Evolutionary conservation across 257 asterid genomes (phyloP), one percentile per base, ranked within the genome.

Genomic region (Solanum peruvianum): DNA sequence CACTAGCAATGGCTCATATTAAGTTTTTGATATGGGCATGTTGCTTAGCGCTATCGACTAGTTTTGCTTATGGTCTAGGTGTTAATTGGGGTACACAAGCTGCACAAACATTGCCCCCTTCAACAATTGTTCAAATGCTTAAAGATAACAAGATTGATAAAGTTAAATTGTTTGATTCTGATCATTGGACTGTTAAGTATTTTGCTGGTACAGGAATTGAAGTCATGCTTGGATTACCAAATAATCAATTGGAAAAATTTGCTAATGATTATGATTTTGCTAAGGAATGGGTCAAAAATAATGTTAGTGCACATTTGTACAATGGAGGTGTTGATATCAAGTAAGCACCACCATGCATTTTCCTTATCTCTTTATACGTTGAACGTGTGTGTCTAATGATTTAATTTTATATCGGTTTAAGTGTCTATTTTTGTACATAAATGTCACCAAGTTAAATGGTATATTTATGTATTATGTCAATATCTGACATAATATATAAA

Each of bases 181-280:
- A 94, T 86, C 89, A 90, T 23, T 91, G 91, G 92, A 87, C 90
- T 5, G 93, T 94, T 10, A 87, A 86, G 2, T 33, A 58, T 37
- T 95, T 97, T 45, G 96, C 95, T 0, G 92, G 92, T 2, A 91
- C 97, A 0, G 98, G 95, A 21, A 93, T 97, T 87, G 93, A 95
- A 41, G 98, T 97, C 31, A 94, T 97, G 96, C 93, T 92, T 62
- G 99, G 97, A 2, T 89, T 97, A 76, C 99, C 99, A 2, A 97
- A 97, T 29, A 88, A 92, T 25, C 94, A 92, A 21, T 75, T 97
- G 84, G 82, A 15, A 0, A 42, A 66, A 9, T 71, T 95, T 5
- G 95, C 96, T 1, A 67, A 86, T 12, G 85, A 89, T 82, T 91
- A 92, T 60, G 93, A 86, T 4, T 86, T 92, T 47, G 98, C 98